A percentile compares a stretch with the other conserved stretches of the same genome.
These are phyloP conservation scores for Pythium brassicae DNA, from an alignment of 352 stramenopile genomes.

Conservation along the genomic window DNA sequence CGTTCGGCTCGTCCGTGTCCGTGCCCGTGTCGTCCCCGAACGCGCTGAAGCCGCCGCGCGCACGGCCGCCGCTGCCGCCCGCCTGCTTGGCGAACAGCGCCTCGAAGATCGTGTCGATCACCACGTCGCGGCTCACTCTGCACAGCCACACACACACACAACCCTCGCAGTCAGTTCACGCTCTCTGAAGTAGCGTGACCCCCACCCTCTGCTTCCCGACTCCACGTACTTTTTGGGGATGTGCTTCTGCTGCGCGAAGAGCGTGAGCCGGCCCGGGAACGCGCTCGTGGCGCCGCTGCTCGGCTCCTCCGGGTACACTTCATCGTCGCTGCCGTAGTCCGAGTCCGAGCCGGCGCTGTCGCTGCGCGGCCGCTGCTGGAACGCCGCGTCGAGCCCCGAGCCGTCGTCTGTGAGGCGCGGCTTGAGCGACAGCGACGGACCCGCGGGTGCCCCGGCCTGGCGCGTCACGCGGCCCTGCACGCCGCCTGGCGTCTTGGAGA, in stretches of 20 bases:
- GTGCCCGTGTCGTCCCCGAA: constrained; percentile 77
- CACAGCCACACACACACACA: background rate
- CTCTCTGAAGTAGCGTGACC: too few relatives aligned
- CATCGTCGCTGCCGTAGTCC: constrained; percentile 51
- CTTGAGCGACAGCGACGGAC: constrained; percentile 25
- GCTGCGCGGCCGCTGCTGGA: constrained; percentile 28
- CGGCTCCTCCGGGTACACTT: constrained; percentile 57
- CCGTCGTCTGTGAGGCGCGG: constrained; percentile 21
- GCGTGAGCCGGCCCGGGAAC: constrained; percentile 23
- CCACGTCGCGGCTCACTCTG: constrained; percentile 69
- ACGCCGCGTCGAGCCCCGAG: background rate
- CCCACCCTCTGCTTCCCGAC: background rate
- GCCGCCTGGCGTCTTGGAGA: constrained; percentile 16
- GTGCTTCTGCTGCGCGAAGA: constrained; percentile 9
- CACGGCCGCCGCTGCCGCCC: constrained; percentile 5
- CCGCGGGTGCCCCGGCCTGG: constrained; percentile 6
- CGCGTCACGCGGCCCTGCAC: constrained; percentile 10
- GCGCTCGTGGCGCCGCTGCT: constrained; percentile 24
- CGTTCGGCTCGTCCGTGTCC: constrained; percentile 77
- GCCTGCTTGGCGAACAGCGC: constrained; percentile 55
- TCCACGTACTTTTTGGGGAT: constrained; percentile 30
- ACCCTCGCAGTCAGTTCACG: too few relatives aligned
- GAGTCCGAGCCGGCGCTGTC: constrained; percentile 37
- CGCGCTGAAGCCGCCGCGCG: constrained; percentile 39
- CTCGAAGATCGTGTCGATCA: constrained; percentile 81